These are phyloP conservation scores for Coleophoma eucalyptorum DNA, from an alignment of 2,329 filamentous ascomycete species.

Conservation along the genomic window DNA sequence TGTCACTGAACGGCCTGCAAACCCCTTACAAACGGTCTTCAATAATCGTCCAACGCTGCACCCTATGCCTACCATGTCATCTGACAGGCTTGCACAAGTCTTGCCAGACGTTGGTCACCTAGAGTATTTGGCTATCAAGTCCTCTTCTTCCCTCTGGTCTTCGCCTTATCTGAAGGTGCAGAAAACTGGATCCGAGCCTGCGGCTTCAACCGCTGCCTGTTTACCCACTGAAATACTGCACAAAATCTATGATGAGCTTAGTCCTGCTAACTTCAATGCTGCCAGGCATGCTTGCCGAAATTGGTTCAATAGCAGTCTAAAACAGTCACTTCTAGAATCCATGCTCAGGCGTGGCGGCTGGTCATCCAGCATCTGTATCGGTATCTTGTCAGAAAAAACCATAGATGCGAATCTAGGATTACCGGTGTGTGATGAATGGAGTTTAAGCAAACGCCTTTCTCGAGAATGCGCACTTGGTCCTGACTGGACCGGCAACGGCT, in stretches of 20 bases:
- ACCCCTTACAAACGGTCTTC: conserved; percentile 9
- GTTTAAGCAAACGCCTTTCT: conserved; percentile 37
- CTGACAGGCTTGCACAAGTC: not conserved
- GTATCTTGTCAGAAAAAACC: conserved; percentile 19
- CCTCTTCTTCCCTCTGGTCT: conserved; percentile 4
- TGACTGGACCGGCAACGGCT: conserved; percentile 22
- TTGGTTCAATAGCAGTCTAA: conserved; percentile 57
- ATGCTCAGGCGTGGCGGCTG: conserved; percentile 56
- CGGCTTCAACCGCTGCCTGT: conserved; percentile 4
- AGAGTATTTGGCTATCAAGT: conserved; percentile 11
- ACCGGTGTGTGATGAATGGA: conserved; percentile 21
- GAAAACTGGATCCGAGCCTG: not conserved
- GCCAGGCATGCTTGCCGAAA: conserved; percentile 54
- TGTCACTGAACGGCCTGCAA: conserved; percentile 1
- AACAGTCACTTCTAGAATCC: conserved; percentile 40
- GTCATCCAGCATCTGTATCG: conserved; percentile 37
- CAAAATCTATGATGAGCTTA: conserved; percentile 29
- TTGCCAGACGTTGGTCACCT: conserved; percentile 5
- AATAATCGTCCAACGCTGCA: conserved; percentile 8
- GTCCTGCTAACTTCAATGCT: conserved; percentile 48
- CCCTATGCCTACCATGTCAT: conserved; percentile 7
- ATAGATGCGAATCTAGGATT: not conserved
- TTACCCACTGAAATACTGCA: conserved; percentile 33
- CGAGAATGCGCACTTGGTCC: conserved; percentile 35
- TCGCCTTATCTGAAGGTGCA: not conserved